Evolutionary conservation across 2,329 filamentous ascomycete species (phyloP).

Genomic region (Geosmithia putterillii): DNA sequence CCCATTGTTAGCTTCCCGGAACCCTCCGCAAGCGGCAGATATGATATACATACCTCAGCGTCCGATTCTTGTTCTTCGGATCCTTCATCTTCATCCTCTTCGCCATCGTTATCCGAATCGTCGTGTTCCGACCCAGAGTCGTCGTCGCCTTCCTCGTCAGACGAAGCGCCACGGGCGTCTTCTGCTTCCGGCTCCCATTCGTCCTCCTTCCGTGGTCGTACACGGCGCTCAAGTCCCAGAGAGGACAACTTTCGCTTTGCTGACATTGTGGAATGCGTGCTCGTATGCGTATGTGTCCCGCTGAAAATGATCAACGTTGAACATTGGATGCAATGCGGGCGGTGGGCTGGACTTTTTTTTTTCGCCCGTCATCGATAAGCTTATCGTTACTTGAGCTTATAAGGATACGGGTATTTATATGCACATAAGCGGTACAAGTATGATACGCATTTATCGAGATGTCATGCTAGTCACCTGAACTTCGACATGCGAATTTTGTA

Average conservation of each 20-base stretch:
- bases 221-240: constrained; percentile 25
- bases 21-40: not conserved
- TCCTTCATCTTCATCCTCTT: constrained; percentile 12
- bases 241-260: constrained; percentile 25
- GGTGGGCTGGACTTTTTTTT: constrained; percentile 1
- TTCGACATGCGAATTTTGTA: not conserved
- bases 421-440: not conserved
- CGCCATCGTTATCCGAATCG: constrained; percentile 11
- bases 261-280: constrained; percentile 13
- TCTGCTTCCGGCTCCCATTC: constrained; percentile 24
- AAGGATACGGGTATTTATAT: not conserved
- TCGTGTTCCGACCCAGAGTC: constrained; percentile 17
- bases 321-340: not conserved
- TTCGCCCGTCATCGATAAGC: not conserved
- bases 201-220: constrained; percentile 30
- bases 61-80: constrained; percentile 6
- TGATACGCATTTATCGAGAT: not conserved
- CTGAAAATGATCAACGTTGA: not conserved
- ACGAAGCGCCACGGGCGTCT: constrained; percentile 9
- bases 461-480: not conserved
- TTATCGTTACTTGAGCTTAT: not conserved
- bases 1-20: not conserved
- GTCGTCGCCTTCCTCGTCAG: too few species aligned
- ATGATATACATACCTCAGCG: constrained; percentile 15
- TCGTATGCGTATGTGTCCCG: too few species aligned